These are phyloP conservation scores for Beauveria rudraprayagi DNA, from an alignment of 2,329 filamentous ascomycete species.

Conservation along the genomic window DNA sequence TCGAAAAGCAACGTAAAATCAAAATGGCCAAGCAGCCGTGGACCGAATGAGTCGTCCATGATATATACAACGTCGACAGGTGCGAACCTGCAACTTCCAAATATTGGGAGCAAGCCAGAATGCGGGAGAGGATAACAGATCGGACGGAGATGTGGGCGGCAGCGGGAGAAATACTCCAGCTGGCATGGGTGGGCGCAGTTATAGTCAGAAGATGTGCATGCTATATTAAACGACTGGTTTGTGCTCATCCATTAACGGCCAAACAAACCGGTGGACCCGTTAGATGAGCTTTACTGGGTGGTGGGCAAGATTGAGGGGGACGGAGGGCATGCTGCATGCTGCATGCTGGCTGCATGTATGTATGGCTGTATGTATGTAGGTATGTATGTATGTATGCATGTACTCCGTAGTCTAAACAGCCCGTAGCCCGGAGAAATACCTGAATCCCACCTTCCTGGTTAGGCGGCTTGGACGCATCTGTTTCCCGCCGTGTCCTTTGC, in stretches of 20 bases:
- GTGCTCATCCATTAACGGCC: not conserved
- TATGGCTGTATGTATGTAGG: no score
- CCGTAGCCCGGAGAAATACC: no score
- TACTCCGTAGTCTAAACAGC: no score
- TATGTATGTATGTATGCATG: no score
- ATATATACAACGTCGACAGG: no score
- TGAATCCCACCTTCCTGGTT: not conserved
- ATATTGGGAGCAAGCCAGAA: not conserved
- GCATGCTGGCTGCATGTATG: not conserved
- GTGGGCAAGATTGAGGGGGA: no score
- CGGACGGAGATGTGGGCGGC: no score
- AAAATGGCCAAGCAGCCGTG: slow-evolving; percentile 1
- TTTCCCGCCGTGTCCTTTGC: no score
- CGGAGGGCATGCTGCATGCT: not conserved
- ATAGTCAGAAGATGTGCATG: not conserved
- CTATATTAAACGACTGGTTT: no score
- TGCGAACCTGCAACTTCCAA: not conserved
- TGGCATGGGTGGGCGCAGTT: no score
- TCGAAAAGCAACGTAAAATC: slow-evolving; percentile 5
- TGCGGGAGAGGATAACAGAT: not conserved
- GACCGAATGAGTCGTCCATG: slow-evolving; percentile 7
- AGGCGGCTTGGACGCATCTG: not conserved
- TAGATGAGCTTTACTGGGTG: not conserved
- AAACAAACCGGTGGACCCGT: not conserved
- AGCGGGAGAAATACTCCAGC: no score